A percentile compares a stretch with the other conserved stretches of the same genome.
Conservation (phyloP, 2,329 filamentous ascomycete genomes). For the Trichoderma sp. region DNA sequence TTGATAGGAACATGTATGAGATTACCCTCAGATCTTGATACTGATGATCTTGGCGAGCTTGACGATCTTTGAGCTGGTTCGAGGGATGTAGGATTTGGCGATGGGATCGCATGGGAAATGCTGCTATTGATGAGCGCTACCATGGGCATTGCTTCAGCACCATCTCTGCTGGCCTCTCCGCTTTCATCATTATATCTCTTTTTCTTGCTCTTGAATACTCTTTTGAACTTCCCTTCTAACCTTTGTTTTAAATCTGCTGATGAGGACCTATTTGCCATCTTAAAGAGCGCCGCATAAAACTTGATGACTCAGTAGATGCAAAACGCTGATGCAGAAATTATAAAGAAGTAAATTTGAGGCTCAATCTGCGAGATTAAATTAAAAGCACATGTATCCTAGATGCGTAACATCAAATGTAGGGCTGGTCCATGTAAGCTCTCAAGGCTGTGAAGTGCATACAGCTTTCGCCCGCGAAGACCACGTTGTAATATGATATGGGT, state of each 20-base stretch:
- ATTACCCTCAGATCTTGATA: not conserved
- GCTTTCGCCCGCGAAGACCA: too few relatives aligned
- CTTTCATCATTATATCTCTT: not conserved
- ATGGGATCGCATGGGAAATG: not conserved
- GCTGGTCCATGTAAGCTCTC: not conserved
- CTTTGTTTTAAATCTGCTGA: not conserved
- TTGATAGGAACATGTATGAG: not conserved
- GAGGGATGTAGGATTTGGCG: not conserved
- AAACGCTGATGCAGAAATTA: not conserved
- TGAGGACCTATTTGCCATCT: not conserved
- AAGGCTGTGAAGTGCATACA: not conserved
- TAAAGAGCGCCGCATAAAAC: not conserved
- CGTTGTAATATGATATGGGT: too few relatives aligned
- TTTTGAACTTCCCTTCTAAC: not conserved
- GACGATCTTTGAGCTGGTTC: not conserved
- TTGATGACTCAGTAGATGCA: not conserved
- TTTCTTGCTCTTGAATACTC: not conserved
- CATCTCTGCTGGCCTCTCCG: not conserved
- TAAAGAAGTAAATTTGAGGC: not conserved
- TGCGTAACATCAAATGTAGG: not conserved
- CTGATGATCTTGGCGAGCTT: not conserved
- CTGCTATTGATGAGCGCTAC: not conserved
- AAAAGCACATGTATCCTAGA: not conserved
- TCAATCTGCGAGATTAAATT: not conserved
- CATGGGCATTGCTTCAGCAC: not conserved